These are phyloP conservation scores for Medicago arabica DNA, from an alignment of 306 rosid genomes.

Conservation along the genomic window DNA sequence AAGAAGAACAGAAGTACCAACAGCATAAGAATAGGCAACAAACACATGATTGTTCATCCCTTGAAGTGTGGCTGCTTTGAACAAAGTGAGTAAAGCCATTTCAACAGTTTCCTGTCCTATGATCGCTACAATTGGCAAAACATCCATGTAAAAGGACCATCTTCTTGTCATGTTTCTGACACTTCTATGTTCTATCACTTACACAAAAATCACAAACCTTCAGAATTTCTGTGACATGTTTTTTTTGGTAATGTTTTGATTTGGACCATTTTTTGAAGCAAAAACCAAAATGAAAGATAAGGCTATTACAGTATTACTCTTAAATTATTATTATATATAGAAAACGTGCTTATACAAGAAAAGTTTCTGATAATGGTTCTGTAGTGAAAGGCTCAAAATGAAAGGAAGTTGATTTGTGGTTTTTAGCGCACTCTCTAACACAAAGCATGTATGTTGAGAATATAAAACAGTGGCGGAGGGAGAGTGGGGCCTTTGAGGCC, in stretches of 20 bases:
- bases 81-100: conserved; percentile 73
- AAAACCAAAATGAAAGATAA: no score
- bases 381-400: no score
- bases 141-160: conserved; percentile 51
- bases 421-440: no score
- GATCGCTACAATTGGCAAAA: conserved; percentile 64
- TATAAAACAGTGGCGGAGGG: no score
- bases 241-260: not conserved
- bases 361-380: no score
- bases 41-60: conserved; percentile 91
- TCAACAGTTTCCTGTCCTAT: conserved; percentile 65
- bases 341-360: no score
- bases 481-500: no score
- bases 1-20: conserved; percentile 71
- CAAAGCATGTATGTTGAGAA: no score
- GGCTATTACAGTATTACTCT: no score
- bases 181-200: not conserved
- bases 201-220: not conserved
- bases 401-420: no score
- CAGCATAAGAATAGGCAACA: conserved; percentile 76
- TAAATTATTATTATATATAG: no score
- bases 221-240: not conserved
- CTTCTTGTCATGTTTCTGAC: conserved; percentile 40
- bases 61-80: conserved; percentile 75
- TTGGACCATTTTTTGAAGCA: not conserved